Percentiles rank a stretch among this genome's conserved stretches.
Evolutionary conservation across 139 green algal genomes (phyloP).

Genomic region (Astrephomene gubernaculifera): DNA sequence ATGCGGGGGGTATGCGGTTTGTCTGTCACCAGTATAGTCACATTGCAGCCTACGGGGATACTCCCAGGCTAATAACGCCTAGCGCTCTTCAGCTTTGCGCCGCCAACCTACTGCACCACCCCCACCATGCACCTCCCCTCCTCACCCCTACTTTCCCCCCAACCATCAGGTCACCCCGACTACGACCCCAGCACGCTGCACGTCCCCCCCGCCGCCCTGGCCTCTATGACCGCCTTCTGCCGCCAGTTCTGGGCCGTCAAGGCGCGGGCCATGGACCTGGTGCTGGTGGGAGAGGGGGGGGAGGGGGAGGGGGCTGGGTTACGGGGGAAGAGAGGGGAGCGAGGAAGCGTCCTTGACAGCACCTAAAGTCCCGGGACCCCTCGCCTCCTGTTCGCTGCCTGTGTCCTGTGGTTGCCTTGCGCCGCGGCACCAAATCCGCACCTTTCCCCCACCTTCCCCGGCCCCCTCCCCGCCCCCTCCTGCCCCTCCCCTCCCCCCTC

Average conservation of each 20-base stretch:
- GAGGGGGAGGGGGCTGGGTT: background rate
- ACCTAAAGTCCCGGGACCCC: background rate
- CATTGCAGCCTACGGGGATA: background rate
- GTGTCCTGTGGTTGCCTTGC: background rate
- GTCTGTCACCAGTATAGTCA: background rate
- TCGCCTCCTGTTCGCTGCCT: background rate
- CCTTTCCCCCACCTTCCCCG: background rate
- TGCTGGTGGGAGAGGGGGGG: constrained; percentile 52
- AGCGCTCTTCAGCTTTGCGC: background rate
- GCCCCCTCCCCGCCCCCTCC: background rate
- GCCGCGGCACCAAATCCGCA: background rate
- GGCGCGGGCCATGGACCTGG: constrained; percentile 65
- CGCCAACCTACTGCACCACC: background rate
- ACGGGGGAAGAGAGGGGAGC: background rate
- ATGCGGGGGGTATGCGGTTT: background rate
- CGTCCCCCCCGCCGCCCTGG: constrained; percentile 55
- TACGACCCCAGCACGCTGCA: constrained; percentile 71
- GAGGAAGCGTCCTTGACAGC: background rate
- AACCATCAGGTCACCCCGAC: constrained; percentile 49
- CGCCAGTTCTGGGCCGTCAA: constrained; percentile 68
- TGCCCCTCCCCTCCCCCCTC: too few relatives aligned
- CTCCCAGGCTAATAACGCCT: background rate
- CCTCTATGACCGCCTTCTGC: constrained; percentile 58
- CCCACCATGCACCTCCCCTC: background rate
- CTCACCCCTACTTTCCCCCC: too few relatives aligned